phyloP scores from a whole-genome alignment of 2,329 filamentous ascomycete species.

The Cryphonectria nitschkei region DNA sequence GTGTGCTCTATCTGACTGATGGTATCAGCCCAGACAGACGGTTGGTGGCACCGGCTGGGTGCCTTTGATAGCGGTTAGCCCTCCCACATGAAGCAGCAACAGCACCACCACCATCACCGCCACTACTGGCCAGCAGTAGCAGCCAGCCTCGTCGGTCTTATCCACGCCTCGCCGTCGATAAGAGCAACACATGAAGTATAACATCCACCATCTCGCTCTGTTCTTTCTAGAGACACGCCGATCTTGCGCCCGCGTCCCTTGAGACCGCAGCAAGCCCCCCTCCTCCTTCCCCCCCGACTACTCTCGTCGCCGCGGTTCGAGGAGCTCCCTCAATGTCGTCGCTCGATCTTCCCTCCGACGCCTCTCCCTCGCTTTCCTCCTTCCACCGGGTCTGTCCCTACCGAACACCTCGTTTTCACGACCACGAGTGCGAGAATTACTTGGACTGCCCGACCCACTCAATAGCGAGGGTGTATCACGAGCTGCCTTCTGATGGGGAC shows the following conservation, averaged over 20 bases:
- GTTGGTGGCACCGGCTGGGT: neutral
- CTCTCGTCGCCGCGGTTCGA: neutral
- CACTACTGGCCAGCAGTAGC: neutral
- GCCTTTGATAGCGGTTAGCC: neutral
- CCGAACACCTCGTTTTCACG: slow-evolving; percentile 43
- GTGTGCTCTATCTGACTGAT: neutral
- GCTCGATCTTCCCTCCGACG: slow-evolving; percentile 6
- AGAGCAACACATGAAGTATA: neutral
- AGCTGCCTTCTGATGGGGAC: slow-evolving; percentile 30
- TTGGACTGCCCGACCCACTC: slow-evolving; percentile 54
- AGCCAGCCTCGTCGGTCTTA: neutral
- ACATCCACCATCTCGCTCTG: neutral
- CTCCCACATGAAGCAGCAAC: neutral
- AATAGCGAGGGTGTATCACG: slow-evolving; percentile 39
- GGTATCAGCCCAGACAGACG: neutral
- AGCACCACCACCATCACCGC: neutral
- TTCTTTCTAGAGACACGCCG: neutral
- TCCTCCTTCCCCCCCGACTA: neutral
- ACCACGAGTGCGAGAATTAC: slow-evolving; percentile 51
- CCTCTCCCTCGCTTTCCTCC: slow-evolving; percentile 24
- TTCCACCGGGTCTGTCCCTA: slow-evolving; percentile 41
- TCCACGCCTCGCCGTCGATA: neutral
- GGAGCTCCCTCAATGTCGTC: slow-evolving; percentile 27
- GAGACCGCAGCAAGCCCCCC: neutral
- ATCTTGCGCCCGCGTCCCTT: neutral